Evolutionary conservation across 2,329 filamentous ascomycete species (phyloP).

Genomic region (Alternaria sp.): DNA sequence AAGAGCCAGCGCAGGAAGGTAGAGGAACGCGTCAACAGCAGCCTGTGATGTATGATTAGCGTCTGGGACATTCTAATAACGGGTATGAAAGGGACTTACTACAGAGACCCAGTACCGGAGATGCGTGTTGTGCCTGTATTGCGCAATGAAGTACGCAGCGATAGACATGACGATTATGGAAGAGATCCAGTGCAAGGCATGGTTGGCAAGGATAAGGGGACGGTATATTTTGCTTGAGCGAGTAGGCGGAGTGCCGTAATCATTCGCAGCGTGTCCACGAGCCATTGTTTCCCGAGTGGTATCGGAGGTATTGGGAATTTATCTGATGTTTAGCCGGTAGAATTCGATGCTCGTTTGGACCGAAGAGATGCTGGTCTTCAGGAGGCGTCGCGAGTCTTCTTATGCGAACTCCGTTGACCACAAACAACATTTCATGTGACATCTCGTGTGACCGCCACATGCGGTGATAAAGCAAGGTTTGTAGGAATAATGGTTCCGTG

Average conservation of each 20-base stretch:
- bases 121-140: slow-evolving; percentile 26
- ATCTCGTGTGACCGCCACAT: neutral
- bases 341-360: neutral
- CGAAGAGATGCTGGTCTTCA: slow-evolving; percentile 1
- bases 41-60: slow-evolving; percentile 14
- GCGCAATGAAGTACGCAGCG: slow-evolving; percentile 29
- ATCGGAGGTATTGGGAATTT: neutral
- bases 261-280: slow-evolving; percentile 8
- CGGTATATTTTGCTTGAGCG: slow-evolving; percentile 21
- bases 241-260: slow-evolving; percentile 25
- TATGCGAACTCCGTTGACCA: neutral
- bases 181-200: slow-evolving; percentile 27
- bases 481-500: neutral
- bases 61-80: neutral
- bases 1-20: slow-evolving; percentile 23
- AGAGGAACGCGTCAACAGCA: slow-evolving; percentile 25
- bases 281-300: slow-evolving; percentile 8
- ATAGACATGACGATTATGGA: slow-evolving; percentile 32
- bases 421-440: neutral
- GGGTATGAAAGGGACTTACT: slow-evolving; percentile 12
- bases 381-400: neutral
- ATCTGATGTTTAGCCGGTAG: slow-evolving; percentile 1
- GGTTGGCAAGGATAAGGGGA: slow-evolving; percentile 28
- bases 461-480: neutral
- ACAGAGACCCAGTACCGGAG: slow-evolving; percentile 32